Evolutionary conservation across 176 grass and related monocot species (phyloP).

Genomic region (Paspalum notatum): DNA sequence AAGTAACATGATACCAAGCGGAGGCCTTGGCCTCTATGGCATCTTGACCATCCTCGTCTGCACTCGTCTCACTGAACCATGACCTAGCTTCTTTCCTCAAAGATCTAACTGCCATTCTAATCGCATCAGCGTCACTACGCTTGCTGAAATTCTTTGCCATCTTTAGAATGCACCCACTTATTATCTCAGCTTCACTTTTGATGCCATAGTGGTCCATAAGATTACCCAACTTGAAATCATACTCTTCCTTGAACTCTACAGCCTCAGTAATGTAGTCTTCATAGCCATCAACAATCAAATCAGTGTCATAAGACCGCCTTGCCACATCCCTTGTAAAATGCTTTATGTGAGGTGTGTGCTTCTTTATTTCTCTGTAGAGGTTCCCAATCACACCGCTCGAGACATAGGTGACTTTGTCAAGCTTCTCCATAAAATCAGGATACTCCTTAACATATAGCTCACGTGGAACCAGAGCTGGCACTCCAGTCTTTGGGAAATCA

Average conservation of each 20-base stretch:
- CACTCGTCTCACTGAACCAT: slow-evolving; percentile 65
- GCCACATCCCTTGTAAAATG: slow-evolving; percentile 72
- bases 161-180: slow-evolving; percentile 83
- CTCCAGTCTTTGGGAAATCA: slow-evolving; percentile 93
- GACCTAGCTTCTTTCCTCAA: slow-evolving; percentile 83
- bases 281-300: slow-evolving; percentile 81
- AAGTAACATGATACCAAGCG: slow-evolving; percentile 91
- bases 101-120: slow-evolving; percentile 64
- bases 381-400: slow-evolving; percentile 77
- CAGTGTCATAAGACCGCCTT: slow-evolving; percentile 63
- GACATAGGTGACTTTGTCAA: slow-evolving; percentile 61
- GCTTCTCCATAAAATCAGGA: slow-evolving; percentile 98
- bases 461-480: slow-evolving; percentile 67
- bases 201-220: slow-evolving; percentile 92
- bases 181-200: slow-evolving; percentile 87
- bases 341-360: slow-evolving; percentile 51
- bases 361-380: slow-evolving; percentile 86
- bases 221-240: slow-evolving; percentile 87
- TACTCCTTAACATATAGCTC: slow-evolving; percentile 71
- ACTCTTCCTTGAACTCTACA: slow-evolving; percentile 67
- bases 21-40: slow-evolving; percentile 72
- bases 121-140: slow-evolving; percentile 75
- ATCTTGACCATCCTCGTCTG: slow-evolving; percentile 43
- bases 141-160: slow-evolving; percentile 84
- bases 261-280: slow-evolving; percentile 58